Evolutionary conservation across 148 eudicot species (phyloP).

Genomic region (Hydrangea macrophylla): DNA sequence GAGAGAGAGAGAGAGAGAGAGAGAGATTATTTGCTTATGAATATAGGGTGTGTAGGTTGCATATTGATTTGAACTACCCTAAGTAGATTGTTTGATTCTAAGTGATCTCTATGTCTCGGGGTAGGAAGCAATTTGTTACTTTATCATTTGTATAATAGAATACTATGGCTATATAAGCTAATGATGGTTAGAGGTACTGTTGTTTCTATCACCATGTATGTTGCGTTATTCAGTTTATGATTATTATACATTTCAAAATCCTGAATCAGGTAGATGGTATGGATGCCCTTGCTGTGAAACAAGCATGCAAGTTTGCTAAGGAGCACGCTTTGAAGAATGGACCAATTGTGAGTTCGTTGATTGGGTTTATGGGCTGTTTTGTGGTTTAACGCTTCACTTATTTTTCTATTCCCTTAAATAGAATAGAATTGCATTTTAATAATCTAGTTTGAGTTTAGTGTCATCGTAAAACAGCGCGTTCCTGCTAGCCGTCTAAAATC

Average conservation of each 20-base stretch:
- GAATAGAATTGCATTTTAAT: background rate
- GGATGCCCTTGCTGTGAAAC: slow-evolving; percentile 97
- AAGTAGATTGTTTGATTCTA: too few species aligned
- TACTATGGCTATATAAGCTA: background rate
- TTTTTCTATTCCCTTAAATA: too few species aligned
- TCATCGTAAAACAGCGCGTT: background rate
- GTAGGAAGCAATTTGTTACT: background rate
- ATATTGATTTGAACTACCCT: background rate
- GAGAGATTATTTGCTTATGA: background rate
- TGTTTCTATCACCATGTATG: background rate
- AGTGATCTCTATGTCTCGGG: too few species aligned
- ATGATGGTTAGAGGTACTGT: background rate
- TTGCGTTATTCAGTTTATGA: background rate
- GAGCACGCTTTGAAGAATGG: slow-evolving; percentile 91
- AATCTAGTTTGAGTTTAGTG: background rate
- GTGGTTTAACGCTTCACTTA: background rate
- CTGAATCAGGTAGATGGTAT: slow-evolving; percentile 85
- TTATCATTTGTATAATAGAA: background rate
- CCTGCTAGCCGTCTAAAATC: background rate
- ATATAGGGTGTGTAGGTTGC: background rate
- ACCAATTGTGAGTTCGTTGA: slow-evolving; percentile 71
- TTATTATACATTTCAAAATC: background rate
- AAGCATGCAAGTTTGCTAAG: slow-evolving; percentile 93
- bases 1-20: too few species aligned
- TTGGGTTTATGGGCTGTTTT: background rate